A percentile compares a stretch with the other conserved stretches of the same genome.
These are phyloP conservation scores for Fusarium torreyae DNA, from an alignment of 2,329 filamentous ascomycete genomes.

Conservation along the genomic window DNA sequence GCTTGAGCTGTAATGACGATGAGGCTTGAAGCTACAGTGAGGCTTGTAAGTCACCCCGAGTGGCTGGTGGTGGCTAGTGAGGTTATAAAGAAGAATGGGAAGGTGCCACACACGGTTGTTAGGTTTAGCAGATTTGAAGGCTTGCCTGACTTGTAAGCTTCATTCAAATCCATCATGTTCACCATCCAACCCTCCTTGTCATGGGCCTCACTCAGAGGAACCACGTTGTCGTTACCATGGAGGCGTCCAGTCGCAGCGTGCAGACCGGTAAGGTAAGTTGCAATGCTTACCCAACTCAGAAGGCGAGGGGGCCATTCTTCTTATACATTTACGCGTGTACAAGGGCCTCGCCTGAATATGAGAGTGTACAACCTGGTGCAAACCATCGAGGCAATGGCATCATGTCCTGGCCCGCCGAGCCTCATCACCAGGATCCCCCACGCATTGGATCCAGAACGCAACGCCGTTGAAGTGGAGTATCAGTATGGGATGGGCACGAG, in stretches of 20 bases:
- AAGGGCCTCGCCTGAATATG: slow-evolving; percentile 7
- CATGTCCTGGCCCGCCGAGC: slow-evolving; percentile 38
- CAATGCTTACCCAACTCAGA: slow-evolving; percentile 21
- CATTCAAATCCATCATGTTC: slow-evolving; percentile 11
- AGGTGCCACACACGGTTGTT: neutral
- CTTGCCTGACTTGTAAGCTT: slow-evolving; percentile 8
- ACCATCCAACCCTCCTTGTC: slow-evolving; percentile 12
- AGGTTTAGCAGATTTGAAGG: neutral
- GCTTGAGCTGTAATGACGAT: slow-evolving; percentile 5
- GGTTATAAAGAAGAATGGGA: neutral
- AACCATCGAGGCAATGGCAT: slow-evolving; percentile 31
- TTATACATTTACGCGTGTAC: slow-evolving; percentile 35
- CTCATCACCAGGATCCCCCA: slow-evolving; percentile 35
- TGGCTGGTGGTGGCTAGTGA: slow-evolving; percentile 3
- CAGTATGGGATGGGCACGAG: slow-evolving; percentile 25
- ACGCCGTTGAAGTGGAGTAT: slow-evolving; percentile 30
- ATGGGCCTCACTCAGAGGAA: slow-evolving; percentile 23
- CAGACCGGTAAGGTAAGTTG: slow-evolving; percentile 32
- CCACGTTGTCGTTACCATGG: slow-evolving; percentile 30
- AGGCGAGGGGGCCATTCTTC: slow-evolving; percentile 10
- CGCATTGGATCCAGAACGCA: slow-evolving; percentile 9
- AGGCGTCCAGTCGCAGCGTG: slow-evolving; percentile 26
- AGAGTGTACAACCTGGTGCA: slow-evolving; percentile 21
- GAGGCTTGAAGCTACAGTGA: slow-evolving; percentile 11
- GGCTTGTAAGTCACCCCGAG: neutral